Percentiles rank a stretch among this genome's conserved stretches.
Conservation (phyloP, 768 basidiomycete genomes). For the Boletus subparvulus region DNA sequence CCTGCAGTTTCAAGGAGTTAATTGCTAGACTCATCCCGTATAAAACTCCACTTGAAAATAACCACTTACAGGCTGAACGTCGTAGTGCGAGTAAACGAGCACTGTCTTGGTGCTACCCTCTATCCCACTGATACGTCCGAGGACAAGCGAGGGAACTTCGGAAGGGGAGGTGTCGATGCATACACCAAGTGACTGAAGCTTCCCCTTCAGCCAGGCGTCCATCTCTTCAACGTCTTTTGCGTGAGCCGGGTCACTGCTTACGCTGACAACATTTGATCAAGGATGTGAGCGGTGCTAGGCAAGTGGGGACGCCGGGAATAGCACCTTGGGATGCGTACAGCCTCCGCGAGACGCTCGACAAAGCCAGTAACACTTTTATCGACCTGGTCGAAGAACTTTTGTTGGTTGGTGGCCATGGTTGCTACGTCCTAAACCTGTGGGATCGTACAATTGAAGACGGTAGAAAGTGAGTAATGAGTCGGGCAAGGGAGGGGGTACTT, state of each 20-base stretch:
- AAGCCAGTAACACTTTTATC: background rate
- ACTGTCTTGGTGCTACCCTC: constrained; percentile 48
- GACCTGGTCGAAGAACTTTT: background rate
- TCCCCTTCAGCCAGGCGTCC: background rate
- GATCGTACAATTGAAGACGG: background rate
- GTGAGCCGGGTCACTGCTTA: background rate
- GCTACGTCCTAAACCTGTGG: background rate
- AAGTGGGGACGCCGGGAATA: background rate
- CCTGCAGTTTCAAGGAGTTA: background rate
- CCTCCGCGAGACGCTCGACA: background rate
- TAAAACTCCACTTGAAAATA: background rate
- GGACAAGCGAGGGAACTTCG: constrained; percentile 2
- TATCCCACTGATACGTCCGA: background rate
- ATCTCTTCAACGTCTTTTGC: background rate
- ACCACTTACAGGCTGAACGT: constrained; percentile 76
- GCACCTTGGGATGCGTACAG: background rate
- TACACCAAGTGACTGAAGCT: background rate
- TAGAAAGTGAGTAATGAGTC: background rate
- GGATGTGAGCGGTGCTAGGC: background rate
- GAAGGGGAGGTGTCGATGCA: background rate
- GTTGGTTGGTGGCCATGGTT: background rate
- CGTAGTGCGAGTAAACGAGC: constrained; percentile 86
- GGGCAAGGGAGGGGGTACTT: background rate
- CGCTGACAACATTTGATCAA: background rate
- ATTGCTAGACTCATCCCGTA: background rate